A percentile compares a stretch with the other conserved stretches of the same genome.
These are phyloP conservation scores for Fusarium cyanostomum DNA, from an alignment of 2,329 filamentous ascomycete genomes.

Conservation along the genomic window DNA sequence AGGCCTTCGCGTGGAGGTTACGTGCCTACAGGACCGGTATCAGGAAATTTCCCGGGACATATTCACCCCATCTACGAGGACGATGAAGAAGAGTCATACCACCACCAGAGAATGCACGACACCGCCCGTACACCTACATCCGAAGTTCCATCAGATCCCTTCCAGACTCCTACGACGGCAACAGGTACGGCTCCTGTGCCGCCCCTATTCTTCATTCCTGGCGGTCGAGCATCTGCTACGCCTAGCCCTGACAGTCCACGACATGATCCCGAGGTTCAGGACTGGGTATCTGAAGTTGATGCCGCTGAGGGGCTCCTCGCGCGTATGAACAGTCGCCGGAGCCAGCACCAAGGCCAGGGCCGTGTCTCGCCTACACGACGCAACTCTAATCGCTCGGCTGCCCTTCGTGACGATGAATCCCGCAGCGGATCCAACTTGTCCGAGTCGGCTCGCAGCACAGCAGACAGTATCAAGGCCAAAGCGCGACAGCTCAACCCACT, in stretches of 20 bases:
- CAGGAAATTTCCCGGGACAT: slow-evolving; percentile 49
- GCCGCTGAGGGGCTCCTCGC: slow-evolving; percentile 62
- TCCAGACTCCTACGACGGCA: slow-evolving; percentile 55
- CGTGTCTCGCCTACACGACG: slow-evolving; percentile 53
- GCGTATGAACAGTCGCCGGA: slow-evolving; percentile 50
- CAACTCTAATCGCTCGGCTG: slow-evolving; percentile 49
- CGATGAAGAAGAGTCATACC: slow-evolving; percentile 60
- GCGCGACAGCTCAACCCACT: slow-evolving; percentile 48
- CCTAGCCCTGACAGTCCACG: slow-evolving; percentile 54
- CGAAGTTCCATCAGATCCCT: slow-evolving; percentile 58
- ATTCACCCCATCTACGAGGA: slow-evolving; percentile 70
- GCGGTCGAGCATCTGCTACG: slow-evolving; percentile 47
- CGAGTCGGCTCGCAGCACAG: slow-evolving; percentile 60
- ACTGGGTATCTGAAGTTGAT: slow-evolving; percentile 67
- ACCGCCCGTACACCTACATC: slow-evolving; percentile 49
- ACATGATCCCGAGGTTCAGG: slow-evolving; percentile 63
- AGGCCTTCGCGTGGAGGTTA: slow-evolving; percentile 46
- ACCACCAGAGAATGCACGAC: slow-evolving; percentile 40
- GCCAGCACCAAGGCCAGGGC: slow-evolving; percentile 41
- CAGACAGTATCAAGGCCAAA: slow-evolving; percentile 52
- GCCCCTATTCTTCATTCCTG: slow-evolving; percentile 41
- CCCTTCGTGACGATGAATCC: slow-evolving; percentile 56
- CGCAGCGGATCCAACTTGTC: slow-evolving; percentile 67
- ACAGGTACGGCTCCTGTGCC: slow-evolving; percentile 23
- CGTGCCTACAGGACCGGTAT: slow-evolving; percentile 44